These are phyloP conservation scores for Dendrobium huoshanense DNA, from an alignment of 106 monocot genomes.

Conservation along the genomic window DNA sequence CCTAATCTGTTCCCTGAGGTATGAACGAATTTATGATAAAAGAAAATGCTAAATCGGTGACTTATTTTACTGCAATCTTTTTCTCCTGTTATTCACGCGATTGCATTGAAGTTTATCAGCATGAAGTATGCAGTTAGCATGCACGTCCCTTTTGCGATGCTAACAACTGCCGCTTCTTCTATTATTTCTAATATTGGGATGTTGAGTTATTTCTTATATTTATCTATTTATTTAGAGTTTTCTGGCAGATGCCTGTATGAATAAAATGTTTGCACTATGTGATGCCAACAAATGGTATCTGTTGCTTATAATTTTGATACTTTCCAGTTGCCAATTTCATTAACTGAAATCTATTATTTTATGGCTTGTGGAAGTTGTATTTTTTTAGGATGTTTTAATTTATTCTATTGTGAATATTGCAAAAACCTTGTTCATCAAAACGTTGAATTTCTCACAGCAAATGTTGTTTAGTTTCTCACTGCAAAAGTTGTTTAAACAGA, in stretches of 20 bases:
- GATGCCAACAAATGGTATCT: too few species aligned
- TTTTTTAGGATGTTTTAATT: neutral
- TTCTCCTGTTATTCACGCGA: neutral
- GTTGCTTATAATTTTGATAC: too few species aligned
- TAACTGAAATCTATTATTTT: neutral
- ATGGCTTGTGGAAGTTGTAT: neutral
- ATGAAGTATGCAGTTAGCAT: neutral
- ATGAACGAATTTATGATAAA: constrained; percentile 10
- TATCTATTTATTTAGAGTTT: neutral
- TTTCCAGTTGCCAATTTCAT: neutral
- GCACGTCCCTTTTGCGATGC: too few species aligned
- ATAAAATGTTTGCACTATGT: too few species aligned
- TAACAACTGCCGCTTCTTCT: neutral
- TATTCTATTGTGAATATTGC: neutral
- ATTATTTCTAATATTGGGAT: neutral
- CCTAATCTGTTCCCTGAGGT: constrained; percentile 93
- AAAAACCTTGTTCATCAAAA: neutral
- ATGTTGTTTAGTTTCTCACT: constrained; percentile 6
- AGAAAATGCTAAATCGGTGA: neutral
- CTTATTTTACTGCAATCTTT: neutral
- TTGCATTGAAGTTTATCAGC: neutral
- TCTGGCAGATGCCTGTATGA: too few species aligned
- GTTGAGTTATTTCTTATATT: neutral
- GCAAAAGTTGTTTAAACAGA: constrained; percentile 35
- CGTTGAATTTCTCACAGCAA: neutral